Evolutionary conservation across 441 rosid genomes (phyloP), one percentile per base, ranked within the genome.

Genomic region (Cnidoscolus chayamansa): DNA sequence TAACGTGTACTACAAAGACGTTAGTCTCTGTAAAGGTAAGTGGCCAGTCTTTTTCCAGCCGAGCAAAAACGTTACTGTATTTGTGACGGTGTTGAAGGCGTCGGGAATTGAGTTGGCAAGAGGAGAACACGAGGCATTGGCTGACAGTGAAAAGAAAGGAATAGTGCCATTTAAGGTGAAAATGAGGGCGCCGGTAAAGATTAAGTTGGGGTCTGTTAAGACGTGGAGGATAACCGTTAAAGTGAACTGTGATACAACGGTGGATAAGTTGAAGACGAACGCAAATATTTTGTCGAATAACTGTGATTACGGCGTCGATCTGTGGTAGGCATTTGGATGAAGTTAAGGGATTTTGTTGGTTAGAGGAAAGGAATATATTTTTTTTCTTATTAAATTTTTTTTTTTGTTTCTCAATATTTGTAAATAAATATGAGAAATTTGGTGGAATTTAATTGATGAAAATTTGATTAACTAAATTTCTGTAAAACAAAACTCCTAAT

Each of bases 151-250:
- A 60, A 85, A 10, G 3, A 75, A 79, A 20, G 87, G 84, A 63
- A 70, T 76, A 77, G 72, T 89, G 81, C 89, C 93, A 83, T 79
- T 94, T 74, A 76, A 25, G 7, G 1, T 94, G 83, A 78, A 31
- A 30, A 10, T 90, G 63, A 87, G 78, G 74, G 92, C 80, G 2
- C 92, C 94, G 12, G 89, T 89, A 8, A 90, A 75, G 76, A 64
- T 94, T 3, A 87, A 87, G 72, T 64, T 89, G n/a, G 98, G 97
- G 25, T 83, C 89, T n/a, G 83, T 90, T 17, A 92, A 82, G 86
- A 86, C 96, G 30, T 92, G 97, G 97, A 81, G 69, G 75, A 77
- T 94, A 3, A 81, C 84, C 45, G 90, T 85, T 50, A 89, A 92
- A 10, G 81, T 90, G 59, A 67, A 76, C 69, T 94, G 98, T 51